Evolutionary conservation across 2,329 filamentous ascomycete species (phyloP), one percentile per base, ranked within the genome.

Genomic region (Thelonectria blattea): DNA sequence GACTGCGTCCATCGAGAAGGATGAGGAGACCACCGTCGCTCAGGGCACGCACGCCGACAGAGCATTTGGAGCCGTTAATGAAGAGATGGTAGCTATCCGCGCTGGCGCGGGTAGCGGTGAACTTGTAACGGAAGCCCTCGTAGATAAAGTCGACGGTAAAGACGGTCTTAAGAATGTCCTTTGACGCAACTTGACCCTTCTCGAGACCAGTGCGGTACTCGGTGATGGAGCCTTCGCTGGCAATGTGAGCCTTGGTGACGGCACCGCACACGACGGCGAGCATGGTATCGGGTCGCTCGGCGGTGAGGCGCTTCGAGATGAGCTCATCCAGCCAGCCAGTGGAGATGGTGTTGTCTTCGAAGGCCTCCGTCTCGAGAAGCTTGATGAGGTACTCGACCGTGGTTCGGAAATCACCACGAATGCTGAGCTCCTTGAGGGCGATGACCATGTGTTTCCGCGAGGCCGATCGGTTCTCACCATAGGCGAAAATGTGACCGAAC

Each of bases 371-470:
- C 81, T 99, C 95, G 47, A 99, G 87, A 67, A 99, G 87, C 85
- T 99, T 99, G 80, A 99, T 98, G 66, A 99, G 87, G 76, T 99
- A 99, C 78, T 99, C 95, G 57, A 99, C 94, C 1, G 95, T 99
- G 55, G 95, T 99, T 74, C 93, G 87, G 86, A 99, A 99, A 78
- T 99, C 95, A 85, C 95, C 95, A 80, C 95, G 95, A 83, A 99
- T 99, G 82, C 94, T 99, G 80, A 99, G 80, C 80, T 99, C 95
- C 84, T 99, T 99, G 74, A 99, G 81, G 15, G 95, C 95, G 69
- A 99, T 91, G 68, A 99, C 93, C 95, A 99, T 99, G 83, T 99
- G 96, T 79, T 99, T 99, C 68, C 95, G 85, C 24, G 95, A 99
- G 24, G 95, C 93, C 52, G 93, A 90, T 77, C 95, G 89, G 82